These are phyloP conservation scores for Endothia cerciana DNA, from an alignment of 2,329 filamentous ascomycete genomes.

Conservation along the genomic window DNA sequence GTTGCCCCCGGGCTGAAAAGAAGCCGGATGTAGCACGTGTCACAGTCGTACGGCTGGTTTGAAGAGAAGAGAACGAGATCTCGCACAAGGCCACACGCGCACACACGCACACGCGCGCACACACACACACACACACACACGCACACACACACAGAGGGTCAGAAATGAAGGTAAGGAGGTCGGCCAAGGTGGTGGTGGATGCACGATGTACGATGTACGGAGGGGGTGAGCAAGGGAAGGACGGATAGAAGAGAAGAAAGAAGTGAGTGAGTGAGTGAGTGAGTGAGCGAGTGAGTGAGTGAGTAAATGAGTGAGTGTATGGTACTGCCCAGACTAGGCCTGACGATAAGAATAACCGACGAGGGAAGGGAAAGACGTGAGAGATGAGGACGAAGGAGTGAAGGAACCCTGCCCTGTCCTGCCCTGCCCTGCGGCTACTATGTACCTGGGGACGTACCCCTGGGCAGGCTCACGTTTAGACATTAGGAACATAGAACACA, in stretches of 20 bases:
- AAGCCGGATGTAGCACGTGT: conserved; percentile 1
- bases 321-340: conserved; percentile 4
- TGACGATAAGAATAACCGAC: conserved; percentile 15
- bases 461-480: conserved; percentile 6
- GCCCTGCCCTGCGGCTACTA: no score
- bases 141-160: conserved; percentile 21
- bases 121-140: conserved; percentile 3
- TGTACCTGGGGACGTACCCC: background rate
- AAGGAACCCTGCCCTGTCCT: conserved; percentile 15
- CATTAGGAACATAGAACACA: conserved; percentile 10
- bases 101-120: conserved; percentile 1
- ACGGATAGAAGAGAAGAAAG: conserved; percentile 10
- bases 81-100: conserved; percentile 21
- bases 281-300: no score
- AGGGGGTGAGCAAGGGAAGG: conserved; percentile 17
- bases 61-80: conserved; percentile 23
- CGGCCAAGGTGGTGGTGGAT: conserved; percentile 14
- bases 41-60: conserved; percentile 23
- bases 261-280: background rate
- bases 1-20: background rate
- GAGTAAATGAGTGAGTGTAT: no score
- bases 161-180: conserved; percentile 22
- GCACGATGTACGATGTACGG: background rate
- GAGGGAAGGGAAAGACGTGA: conserved; percentile 3
- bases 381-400: conserved; percentile 22